phyloP scores from a whole-genome alignment of 345 rosid genomes.

The Arabidopsis suecica region DNA sequence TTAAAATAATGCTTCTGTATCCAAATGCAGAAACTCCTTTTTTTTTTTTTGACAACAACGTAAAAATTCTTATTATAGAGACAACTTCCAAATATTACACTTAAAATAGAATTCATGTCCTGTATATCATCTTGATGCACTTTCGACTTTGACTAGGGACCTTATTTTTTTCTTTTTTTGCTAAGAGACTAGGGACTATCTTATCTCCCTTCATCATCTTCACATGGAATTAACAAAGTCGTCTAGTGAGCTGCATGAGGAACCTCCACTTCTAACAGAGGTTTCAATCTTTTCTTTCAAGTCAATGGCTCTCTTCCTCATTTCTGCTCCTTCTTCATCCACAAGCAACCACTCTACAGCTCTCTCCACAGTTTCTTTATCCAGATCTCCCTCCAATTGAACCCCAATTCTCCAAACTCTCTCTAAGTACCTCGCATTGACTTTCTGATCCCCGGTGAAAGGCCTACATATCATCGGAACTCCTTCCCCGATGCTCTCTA shows the following conservation, averaged over 20 bases:
- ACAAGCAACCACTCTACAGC: conserved; percentile 43
- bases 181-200: too few relatives aligned
- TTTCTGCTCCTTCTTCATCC: conserved; percentile 44
- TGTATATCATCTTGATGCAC: not conserved
- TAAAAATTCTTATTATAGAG: not conserved
- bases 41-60: too few relatives aligned
- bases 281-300: conserved; percentile 43
- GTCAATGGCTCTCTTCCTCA: conserved; percentile 41
- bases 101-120: not conserved
- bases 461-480: conserved; percentile 60
- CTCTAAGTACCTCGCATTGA: conserved; percentile 51
- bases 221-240: conserved; percentile 28
- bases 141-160: not conserved
- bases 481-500: conserved; percentile 59
- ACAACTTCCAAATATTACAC: not conserved
- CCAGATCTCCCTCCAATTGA: conserved; percentile 45
- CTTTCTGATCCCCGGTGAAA: conserved; percentile 48
- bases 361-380: conserved; percentile 43
- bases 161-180: too few relatives aligned
- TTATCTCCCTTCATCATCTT: conserved; percentile 1
- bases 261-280: conserved; percentile 34
- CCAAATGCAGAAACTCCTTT: not conserved
- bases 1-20: not conserved
- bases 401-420: conserved; percentile 52
- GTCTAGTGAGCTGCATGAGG: conserved; percentile 39